A percentile compares a stretch with the other conserved stretches of the same genome.
Conservation (phyloP, 495 filamentous ascomycete genomes). For the Penicillium steckii region DNA sequence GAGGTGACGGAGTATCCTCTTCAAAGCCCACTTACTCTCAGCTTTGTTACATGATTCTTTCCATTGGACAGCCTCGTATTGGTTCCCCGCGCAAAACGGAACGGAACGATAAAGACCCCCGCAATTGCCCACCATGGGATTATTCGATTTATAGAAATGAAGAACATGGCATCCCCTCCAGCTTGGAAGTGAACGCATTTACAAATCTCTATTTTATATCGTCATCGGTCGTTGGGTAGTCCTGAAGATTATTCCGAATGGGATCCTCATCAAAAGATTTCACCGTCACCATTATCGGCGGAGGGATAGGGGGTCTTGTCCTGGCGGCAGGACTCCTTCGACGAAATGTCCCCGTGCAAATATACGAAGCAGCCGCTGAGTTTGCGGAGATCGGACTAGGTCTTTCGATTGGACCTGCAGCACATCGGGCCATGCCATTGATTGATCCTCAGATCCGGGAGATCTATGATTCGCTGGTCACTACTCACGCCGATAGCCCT, state of each 20-base stretch:
- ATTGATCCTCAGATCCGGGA: conserved; percentile 42
- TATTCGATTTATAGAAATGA: no score
- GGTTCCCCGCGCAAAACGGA: no score
- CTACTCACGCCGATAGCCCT: conserved; percentile 27
- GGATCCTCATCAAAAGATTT: conserved; percentile 19
- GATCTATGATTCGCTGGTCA: conserved; percentile 35
- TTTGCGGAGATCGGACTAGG: conserved; percentile 61
- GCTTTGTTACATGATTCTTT: no score
- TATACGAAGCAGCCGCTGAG: conserved; percentile 54
- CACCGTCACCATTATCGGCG: conserved; percentile 58
- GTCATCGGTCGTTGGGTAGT: no score
- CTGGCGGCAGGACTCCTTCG: conserved; percentile 54
- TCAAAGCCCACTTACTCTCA: no score
- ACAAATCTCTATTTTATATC: no score
- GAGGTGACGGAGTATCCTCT: no score
- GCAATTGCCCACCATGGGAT: no score
- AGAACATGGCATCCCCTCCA: no score
- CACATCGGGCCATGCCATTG: conserved; percentile 51
- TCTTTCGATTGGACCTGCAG: conserved; percentile 58
- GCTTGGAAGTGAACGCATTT: no score
- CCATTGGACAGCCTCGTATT: no score
- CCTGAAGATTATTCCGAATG: background rate
- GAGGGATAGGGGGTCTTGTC: conserved; percentile 57
- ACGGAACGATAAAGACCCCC: no score
- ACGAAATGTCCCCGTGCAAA: conserved; percentile 45